Base-by-base conservation (phyloP, 2,329 filamentous ascomycete species). In the Cladophialophora exuberans region DNA sequence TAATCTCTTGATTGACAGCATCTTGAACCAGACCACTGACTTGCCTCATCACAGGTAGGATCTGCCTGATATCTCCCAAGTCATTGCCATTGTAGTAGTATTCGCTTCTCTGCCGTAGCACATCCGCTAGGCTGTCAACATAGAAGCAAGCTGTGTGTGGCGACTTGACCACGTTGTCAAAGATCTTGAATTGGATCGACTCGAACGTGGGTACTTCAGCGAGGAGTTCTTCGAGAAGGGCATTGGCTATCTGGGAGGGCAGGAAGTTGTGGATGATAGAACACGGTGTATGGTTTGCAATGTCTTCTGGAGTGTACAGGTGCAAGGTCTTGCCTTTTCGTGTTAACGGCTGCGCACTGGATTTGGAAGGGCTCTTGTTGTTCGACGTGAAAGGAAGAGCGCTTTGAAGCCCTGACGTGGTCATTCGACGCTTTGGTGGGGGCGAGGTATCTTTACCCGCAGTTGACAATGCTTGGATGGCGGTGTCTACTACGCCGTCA, bases 211-310 rank as follows among this genome's bases (percentile, higher is more conserved):
- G 75, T 1, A 88, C 80, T 72, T 97, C 90, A 1, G 80, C 73
- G 1, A 97, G 73, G 31, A 97, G 79, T 69, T 97, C 92, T 26
- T 72, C 70, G 1, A 97, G 76, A 10, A 99, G 77, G 1, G 80
- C 78, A 61, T 90, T 87, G 33, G 94, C 93, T 55, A 88, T 79
- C 1, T 85, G 77, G 0, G 78, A 25, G 0, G 90, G 85, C 0
- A 99, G 77, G 64, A 97, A 97, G 66, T 96, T 94, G 72, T 96
- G 91, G 52, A 97, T 85, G 62, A 97, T 88, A 9, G 89, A 92
- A 72, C 92, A 97, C 1, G 94, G 91, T 0, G 93, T 96, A 67
- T 96, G 83, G 20, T 83, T 79, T 44, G 89, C 87, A 41, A 97
- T 83, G 64, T 96, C 91, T 33, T 84, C 78, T 0, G 92, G 89